phyloP scores from a whole-genome alignment of 2,329 filamentous ascomycete species.

The Beauveria caledonica region DNA sequence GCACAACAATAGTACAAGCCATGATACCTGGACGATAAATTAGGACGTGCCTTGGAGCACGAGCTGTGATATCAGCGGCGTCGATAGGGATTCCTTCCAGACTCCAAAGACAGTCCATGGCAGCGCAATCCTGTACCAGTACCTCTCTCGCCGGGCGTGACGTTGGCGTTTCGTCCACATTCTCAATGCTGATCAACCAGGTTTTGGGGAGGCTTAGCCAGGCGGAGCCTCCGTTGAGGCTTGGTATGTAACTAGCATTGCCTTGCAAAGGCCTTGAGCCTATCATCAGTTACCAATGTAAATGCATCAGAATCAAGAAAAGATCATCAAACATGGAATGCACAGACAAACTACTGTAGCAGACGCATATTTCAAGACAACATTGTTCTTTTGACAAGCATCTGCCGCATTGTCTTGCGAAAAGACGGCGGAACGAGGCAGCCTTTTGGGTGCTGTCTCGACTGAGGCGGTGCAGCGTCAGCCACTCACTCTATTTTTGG shows the following conservation, averaged over 20 bases:
- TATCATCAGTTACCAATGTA: neutral
- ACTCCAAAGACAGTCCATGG: neutral
- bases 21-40: neutral
- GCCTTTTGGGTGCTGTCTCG: neutral
- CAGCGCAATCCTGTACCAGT: neutral
- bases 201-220: neutral
- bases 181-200: neutral
- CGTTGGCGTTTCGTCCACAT: neutral
- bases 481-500: constrained; percentile 1
- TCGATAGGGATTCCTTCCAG: neutral
- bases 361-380: neutral
- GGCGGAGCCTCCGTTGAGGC: neutral
- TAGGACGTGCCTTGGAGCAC: too few species aligned
- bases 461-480: constrained; percentile 5
- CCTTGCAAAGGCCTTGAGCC: neutral
- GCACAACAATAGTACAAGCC: neutral
- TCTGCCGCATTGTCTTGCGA: neutral
- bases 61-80: neutral
- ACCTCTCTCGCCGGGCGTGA: neutral
- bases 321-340: neutral
- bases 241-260: neutral
- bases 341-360: too few species aligned
- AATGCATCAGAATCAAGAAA: neutral
- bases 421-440: neutral
- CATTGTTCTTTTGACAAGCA: neutral